These are phyloP conservation scores for Platanus orientalis DNA, from an alignment of 164 flowering plant genomes.

Conservation along the genomic window DNA sequence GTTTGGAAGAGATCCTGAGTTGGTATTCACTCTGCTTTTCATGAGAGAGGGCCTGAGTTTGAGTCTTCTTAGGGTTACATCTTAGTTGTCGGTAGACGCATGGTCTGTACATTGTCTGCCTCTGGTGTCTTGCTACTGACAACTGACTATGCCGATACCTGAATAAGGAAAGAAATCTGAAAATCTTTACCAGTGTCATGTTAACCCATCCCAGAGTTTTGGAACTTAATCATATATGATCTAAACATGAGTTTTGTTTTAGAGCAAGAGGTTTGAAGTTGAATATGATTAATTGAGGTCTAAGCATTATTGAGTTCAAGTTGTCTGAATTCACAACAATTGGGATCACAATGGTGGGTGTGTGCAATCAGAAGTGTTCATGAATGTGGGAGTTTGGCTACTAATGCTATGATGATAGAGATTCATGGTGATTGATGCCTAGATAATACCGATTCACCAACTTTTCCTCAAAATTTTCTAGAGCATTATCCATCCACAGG, in stretches of 20 bases:
- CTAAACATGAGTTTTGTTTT: not conserved
- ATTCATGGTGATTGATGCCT: not conserved
- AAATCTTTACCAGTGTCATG: too few species aligned
- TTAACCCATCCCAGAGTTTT: too few species aligned
- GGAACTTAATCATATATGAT: too few species aligned
- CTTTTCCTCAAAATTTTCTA: not conserved
- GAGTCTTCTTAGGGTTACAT: too few species aligned
- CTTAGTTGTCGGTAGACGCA: too few species aligned
- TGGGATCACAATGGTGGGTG: not conserved
- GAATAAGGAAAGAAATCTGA: too few species aligned
- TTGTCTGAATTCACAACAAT: not conserved
- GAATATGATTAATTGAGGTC: not conserved
- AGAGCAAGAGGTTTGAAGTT: not conserved
- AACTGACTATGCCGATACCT: too few species aligned
- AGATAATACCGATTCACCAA: not conserved
- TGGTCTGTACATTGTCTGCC: too few species aligned
- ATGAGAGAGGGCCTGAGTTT: too few species aligned
- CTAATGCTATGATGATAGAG: not conserved
- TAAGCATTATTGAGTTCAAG: not conserved
- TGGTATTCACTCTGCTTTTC: too few species aligned
- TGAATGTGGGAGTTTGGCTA: not conserved
- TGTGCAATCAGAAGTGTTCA: not conserved
- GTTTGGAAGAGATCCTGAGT: too few species aligned
- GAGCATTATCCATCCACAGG: not conserved
- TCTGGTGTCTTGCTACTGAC: too few species aligned